A percentile compares a stretch with the other conserved stretches of the same genome.
Conservation (phyloP, 805 yeast species). For the Maudiozyma turicensis region DNA sequence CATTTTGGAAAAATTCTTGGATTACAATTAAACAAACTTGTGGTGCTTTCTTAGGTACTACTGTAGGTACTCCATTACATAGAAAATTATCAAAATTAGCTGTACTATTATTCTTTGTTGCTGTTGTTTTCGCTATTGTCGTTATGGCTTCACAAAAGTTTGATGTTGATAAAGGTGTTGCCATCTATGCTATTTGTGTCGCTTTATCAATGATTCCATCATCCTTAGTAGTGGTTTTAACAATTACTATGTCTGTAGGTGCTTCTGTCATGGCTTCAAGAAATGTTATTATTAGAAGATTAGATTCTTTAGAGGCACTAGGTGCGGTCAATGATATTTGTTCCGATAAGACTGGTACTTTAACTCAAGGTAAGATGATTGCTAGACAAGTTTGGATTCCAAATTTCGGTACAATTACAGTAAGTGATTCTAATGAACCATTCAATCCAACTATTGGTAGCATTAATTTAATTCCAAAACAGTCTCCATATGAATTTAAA, state of each 20-base stretch:
- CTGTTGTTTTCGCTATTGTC: conserved; percentile 77
- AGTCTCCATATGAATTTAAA: conserved; percentile 35
- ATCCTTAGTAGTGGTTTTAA: conserved; percentile 93
- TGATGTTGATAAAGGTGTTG: conserved; percentile 67
- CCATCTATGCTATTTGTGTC: conserved; percentile 81
- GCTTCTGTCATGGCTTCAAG: conserved; percentile 92
- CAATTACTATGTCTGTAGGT: conserved; percentile 93
- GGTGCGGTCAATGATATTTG: conserved; percentile 93
- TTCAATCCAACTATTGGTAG: conserved; percentile 96
- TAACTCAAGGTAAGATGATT: conserved; percentile 87
- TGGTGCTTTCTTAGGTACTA: conserved; percentile 66
- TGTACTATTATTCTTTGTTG: conserved; percentile 56
- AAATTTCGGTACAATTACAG: conserved; percentile 57
- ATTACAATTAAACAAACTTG: conserved; percentile 41
- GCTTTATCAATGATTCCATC: conserved; percentile 99
- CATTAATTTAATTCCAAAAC: conserved; percentile 66
- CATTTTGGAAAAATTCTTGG: conserved; percentile 30
- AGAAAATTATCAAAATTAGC: conserved; percentile 70
- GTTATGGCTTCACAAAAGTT: conserved; percentile 80
- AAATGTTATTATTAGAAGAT: conserved; percentile 84
- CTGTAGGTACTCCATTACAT: conserved; percentile 75
- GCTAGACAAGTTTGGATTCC: conserved; percentile 78
- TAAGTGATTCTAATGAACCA: conserved; percentile 54
- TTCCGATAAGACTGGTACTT: conserved; percentile 84
- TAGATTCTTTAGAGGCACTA: conserved; percentile 89